These are phyloP conservation scores for Cordyceps javanica DNA, from an alignment of 2,329 filamentous ascomycete species.

Conservation along the genomic window DNA sequence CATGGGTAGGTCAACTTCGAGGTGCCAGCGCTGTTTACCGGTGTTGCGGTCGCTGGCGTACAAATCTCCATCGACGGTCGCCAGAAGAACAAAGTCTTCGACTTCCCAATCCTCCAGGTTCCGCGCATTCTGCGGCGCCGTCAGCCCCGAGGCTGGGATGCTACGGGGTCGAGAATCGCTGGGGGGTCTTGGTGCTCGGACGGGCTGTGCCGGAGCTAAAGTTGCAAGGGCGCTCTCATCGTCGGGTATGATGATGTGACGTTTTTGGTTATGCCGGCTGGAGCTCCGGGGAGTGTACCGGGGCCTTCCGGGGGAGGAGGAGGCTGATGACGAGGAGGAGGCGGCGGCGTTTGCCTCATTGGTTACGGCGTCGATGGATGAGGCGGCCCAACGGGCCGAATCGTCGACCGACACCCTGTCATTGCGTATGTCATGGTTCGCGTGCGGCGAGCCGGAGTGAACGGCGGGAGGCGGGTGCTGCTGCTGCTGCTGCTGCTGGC, in stretches of 20 bases:
- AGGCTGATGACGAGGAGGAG: no score
- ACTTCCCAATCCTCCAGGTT: constrained; percentile 99
- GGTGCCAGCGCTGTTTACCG: constrained; percentile 77
- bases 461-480: constrained; percentile 6
- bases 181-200: constrained; percentile 82
- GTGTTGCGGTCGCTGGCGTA: constrained; percentile 86
- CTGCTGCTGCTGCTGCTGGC: constrained; percentile 42
- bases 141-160: constrained; percentile 56
- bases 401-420: constrained; percentile 23
- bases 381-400: constrained; percentile 14
- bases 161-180: constrained; percentile 50
- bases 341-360: constrained; percentile 22
- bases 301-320: no score
- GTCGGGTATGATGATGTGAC: constrained; percentile 36
- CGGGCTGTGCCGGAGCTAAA: constrained; percentile 93
- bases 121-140: constrained; percentile 89
- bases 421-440: constrained; percentile 18
- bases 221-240: constrained; percentile 96
- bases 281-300: constrained; percentile 21
- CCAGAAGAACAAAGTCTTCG: constrained; percentile 99
- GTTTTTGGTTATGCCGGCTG: constrained; percentile 19
- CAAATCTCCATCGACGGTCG: constrained; percentile 97
- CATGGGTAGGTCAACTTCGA: constrained; percentile 79
- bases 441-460: constrained; percentile 14
- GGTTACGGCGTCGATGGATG: constrained; percentile 21